phyloP scores from a whole-genome alignment of 208 protist species.

The Leptomonas pyrrhocoris region DNA sequence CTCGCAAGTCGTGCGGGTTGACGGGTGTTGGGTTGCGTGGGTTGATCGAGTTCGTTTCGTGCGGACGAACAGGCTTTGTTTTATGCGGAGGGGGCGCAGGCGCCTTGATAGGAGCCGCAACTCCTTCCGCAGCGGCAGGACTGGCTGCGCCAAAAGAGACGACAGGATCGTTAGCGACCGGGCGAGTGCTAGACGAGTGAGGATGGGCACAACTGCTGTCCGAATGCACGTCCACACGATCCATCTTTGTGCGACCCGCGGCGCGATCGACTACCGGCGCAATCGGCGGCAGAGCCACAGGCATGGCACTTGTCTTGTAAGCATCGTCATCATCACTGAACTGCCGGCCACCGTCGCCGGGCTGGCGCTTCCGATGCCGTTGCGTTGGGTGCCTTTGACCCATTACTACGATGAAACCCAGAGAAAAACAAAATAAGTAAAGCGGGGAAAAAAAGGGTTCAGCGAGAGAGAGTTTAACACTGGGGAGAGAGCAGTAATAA shows the following conservation, averaged over 20 bases:
- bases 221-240: neutral
- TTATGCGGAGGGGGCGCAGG: too few species aligned
- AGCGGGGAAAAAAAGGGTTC: neutral
- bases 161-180: slow-evolving; percentile 1
- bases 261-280: neutral
- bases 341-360: neutral
- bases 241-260: neutral
- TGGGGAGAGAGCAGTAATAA: too few species aligned
- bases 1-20: neutral
- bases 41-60: too few species aligned
- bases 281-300: neutral
- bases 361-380: neutral
- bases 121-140: neutral
- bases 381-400: slow-evolving; percentile 3
- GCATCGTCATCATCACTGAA: neutral
- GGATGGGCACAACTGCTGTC: too few species aligned
- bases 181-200: neutral
- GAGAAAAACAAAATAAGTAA: slow-evolving; percentile 12
- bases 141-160: neutral
- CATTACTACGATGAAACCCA: slow-evolving; percentile 1
- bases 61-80: too few species aligned
- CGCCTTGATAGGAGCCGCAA: neutral
- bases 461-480: too few species aligned
- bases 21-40: neutral
- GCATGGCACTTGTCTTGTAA: neutral